phyloP scores from a whole-genome alignment of 257 asterid species.

The Thymus quinquecostatus region DNA sequence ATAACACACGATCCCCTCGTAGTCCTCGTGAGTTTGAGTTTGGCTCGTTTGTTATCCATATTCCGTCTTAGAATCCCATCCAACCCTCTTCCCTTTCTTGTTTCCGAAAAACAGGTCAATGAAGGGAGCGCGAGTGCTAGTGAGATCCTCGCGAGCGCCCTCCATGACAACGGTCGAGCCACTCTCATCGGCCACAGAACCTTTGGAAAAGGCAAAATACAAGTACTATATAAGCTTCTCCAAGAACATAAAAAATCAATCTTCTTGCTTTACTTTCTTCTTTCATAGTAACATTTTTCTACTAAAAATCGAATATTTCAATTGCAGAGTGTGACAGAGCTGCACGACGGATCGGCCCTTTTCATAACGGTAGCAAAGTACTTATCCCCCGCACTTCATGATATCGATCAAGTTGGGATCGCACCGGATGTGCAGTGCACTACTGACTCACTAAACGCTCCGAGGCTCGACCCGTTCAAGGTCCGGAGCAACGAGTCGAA shows the following conservation, averaged over 20 bases:
- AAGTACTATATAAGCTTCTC: conserved; percentile 43
- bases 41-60: neutral
- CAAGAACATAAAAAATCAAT: neutral
- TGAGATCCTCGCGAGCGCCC: conserved; percentile 96
- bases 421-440: conserved; percentile 84
- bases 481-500: conserved; percentile 46
- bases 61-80: neutral
- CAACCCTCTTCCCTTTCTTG: neutral
- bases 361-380: conserved; percentile 91
- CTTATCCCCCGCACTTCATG: conserved; percentile 88
- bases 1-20: conserved; percentile 87
- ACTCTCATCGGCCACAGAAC: conserved; percentile 82
- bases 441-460: conserved; percentile 58
- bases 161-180: conserved; percentile 93
- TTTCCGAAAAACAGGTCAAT: conserved; percentile 56
- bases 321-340: conserved; percentile 86
- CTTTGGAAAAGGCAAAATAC: conserved; percentile 94
- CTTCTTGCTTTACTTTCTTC: conserved; percentile 3
- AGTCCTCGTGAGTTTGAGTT: conserved; percentile 62
- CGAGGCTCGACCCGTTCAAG: conserved; percentile 49
- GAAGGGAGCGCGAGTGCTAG: conserved; percentile 98
- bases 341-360: conserved; percentile 91
- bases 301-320: neutral
- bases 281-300: neutral
- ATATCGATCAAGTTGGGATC: conserved; percentile 91